Base-by-base conservation (phyloP, 2,329 filamentous ascomycete species). In the Domatiomyces catenatus region DNA sequence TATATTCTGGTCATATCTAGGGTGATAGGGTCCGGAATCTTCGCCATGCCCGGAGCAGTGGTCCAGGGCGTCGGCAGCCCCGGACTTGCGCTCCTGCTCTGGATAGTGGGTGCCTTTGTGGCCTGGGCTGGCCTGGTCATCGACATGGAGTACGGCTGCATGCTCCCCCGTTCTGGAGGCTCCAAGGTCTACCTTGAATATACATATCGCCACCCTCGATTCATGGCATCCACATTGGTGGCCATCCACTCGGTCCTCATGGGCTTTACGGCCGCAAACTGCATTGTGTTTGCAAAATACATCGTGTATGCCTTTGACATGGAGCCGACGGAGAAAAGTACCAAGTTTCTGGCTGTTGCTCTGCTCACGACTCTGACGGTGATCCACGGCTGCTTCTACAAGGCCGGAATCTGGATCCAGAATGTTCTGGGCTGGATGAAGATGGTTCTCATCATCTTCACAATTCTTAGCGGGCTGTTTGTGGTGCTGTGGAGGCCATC, bases 121-220 rank as follows among this genome's bases (percentile, higher is more conserved):
- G 75, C 79, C 0, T 79, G 74, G 6, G 80, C 75, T 48, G 79
- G 78, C 0, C 67, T 85, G 2, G 73, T 74, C 2, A 72, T 85
- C 0, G 74, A 74, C 5, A 71, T 86, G 47, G 83, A 86, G 60
- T 83, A 78, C 58, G 82, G 82, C 0, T 81, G 75, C 58, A 84
- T 84, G 80, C 67, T 86, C 12, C 83, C 83, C 15, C 71, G 80
- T 0, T 82, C 77, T 0, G 82, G 82, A 5, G 82, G 81, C 20
- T 70, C 76, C 22, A 86, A 85, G 64, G 79, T 84, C 5, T 85
- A 84, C 59, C 73, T 86, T 44, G 81, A 86, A 62, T 82, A 80
- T 61, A 79, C 79, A 0, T 85, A 82, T 61, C 73, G 75, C 1
- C 69, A 70, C 28, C 82, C 82, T 1, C 72, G 74, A 5, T 80